Evolutionary conservation across 768 basidiomycete genomes (phyloP).

Genomic region (Boletus rufocinnamomeus): DNA sequence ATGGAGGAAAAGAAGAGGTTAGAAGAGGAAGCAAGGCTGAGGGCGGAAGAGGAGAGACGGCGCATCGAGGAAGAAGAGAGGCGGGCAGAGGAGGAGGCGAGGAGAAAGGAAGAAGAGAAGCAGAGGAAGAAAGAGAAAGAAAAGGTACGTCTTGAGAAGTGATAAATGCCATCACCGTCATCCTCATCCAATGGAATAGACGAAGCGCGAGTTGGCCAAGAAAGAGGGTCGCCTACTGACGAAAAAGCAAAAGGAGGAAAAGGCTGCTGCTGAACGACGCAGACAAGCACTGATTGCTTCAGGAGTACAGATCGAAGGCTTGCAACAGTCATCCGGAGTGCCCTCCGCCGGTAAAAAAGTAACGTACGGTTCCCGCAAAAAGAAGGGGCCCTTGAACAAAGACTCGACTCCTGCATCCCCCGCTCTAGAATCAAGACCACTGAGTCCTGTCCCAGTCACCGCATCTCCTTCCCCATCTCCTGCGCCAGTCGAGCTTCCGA

Average conservation of each 20-base stretch:
- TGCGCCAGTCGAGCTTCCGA: slow-evolving; percentile 32
- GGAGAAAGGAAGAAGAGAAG: slow-evolving; percentile 79
- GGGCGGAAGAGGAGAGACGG: slow-evolving; percentile 75
- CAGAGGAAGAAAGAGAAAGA: slow-evolving; percentile 85
- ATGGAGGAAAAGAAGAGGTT: slow-evolving; percentile 90
- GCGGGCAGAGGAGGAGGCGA: slow-evolving; percentile 72
- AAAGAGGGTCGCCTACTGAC: slow-evolving; percentile 94
- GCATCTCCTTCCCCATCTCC: slow-evolving; percentile 28
- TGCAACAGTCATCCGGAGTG: slow-evolving; percentile 58
- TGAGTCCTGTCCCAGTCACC: slow-evolving; percentile 36
- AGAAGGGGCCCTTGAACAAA: slow-evolving; percentile 57
- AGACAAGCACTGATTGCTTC: slow-evolving; percentile 88
- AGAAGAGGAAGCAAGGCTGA: slow-evolving; percentile 77
- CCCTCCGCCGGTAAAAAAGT: slow-evolving; percentile 62
- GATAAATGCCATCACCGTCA: neutral
- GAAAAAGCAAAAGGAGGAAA: slow-evolving; percentile 97
- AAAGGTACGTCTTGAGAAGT: slow-evolving; percentile 51
- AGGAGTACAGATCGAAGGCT: slow-evolving; percentile 87
- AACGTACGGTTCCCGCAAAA: slow-evolving; percentile 83
- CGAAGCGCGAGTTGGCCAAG: slow-evolving; percentile 85
- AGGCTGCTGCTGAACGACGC: slow-evolving; percentile 85
- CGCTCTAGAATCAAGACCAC: slow-evolving; percentile 54
- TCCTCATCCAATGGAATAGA: slow-evolving; percentile 45
- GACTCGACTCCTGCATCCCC: slow-evolving; percentile 43
- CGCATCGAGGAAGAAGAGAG: slow-evolving; percentile 91